These are phyloP conservation scores for Rhododendron griersonianum DNA, from an alignment of 148 eudicot species.

Conservation along the genomic window DNA sequence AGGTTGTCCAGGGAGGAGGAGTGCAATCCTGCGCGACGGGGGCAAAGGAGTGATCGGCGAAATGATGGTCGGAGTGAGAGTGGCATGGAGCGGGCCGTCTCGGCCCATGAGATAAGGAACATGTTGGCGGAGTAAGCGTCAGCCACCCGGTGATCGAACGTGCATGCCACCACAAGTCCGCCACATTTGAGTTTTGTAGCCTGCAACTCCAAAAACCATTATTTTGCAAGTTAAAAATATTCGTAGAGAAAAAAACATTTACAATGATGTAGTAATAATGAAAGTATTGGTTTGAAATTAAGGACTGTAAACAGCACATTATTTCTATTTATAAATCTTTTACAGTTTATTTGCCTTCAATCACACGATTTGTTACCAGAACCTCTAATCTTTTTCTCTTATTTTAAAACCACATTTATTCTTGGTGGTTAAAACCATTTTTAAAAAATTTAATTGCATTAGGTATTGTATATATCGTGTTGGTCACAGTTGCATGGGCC, in stretches of 20 bases:
- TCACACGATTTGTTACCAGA: background rate
- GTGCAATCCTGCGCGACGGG: conserved; percentile 44
- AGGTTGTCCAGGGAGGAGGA: conserved; percentile 34
- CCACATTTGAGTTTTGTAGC: conserved; percentile 61
- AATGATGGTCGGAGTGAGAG: conserved; percentile 34
- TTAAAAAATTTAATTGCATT: background rate
- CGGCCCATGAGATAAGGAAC: conserved; percentile 76
- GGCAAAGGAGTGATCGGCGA: conserved; percentile 45
- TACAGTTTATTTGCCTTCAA: background rate
- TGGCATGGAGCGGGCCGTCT: conserved; percentile 32
- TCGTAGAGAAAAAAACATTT: background rate
- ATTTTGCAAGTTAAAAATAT: background rate
- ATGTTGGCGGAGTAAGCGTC: conserved; percentile 76
- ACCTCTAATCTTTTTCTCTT: too few relatives aligned
- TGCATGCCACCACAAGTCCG: conserved; percentile 51
- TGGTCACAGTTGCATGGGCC: background rate
- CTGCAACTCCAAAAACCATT: conserved; percentile 16
- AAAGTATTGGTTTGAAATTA: too few relatives aligned
- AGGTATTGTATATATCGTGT: background rate
- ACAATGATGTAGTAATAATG: too few relatives aligned
- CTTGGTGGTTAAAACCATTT: too few relatives aligned
- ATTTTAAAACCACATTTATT: too few relatives aligned
- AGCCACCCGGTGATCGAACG: conserved; percentile 70
- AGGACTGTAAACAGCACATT: too few relatives aligned
- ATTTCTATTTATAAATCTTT: too few relatives aligned